phyloP scores from a whole-genome alignment of 176 grass and related monocot genomes.

The Leersia perrieri region DNA sequence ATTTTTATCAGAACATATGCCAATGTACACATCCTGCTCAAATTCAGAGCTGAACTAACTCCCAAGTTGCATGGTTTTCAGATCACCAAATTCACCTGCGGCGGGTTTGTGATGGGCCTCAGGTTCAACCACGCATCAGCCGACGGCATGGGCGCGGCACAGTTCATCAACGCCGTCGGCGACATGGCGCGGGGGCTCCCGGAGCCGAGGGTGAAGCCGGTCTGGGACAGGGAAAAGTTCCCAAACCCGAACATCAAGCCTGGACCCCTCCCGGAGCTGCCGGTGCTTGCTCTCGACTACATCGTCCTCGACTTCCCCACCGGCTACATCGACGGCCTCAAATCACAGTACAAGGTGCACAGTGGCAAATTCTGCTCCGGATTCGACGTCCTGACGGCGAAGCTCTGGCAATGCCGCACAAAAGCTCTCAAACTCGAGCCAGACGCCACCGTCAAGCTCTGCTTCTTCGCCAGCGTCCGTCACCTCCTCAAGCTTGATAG shows the following conservation, averaged over 20 bases:
- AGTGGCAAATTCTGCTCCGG: constrained; percentile 68
- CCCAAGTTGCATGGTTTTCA: background rate
- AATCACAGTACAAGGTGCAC: constrained; percentile 48
- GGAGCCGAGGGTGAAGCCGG: constrained; percentile 41
- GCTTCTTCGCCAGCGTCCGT: constrained; percentile 59
- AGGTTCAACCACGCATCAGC: constrained; percentile 63
- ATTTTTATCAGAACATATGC: background rate
- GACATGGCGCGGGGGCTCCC: constrained; percentile 59
- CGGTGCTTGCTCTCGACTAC: constrained; percentile 44
- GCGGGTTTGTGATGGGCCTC: constrained; percentile 64
- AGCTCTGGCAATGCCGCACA: constrained; percentile 63
- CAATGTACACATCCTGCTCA: background rate
- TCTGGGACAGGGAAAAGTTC: constrained; percentile 66
- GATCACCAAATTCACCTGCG: constrained; percentile 70
- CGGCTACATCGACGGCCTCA: constrained; percentile 46
- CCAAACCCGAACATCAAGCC: constrained; percentile 50
- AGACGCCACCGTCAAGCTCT: constrained; percentile 37
- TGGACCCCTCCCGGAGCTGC: constrained; percentile 41
- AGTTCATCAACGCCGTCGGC: constrained; percentile 55
- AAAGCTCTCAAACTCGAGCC: constrained; percentile 45
- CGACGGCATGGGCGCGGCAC: constrained; percentile 58
- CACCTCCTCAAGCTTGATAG: constrained; percentile 50
- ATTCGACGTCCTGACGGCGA: constrained; percentile 58
- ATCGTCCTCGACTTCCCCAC: constrained; percentile 49
- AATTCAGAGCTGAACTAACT: constrained; percentile 1